Conservation (phyloP, 345 rosid species). For the Camelina hispida region DNA sequence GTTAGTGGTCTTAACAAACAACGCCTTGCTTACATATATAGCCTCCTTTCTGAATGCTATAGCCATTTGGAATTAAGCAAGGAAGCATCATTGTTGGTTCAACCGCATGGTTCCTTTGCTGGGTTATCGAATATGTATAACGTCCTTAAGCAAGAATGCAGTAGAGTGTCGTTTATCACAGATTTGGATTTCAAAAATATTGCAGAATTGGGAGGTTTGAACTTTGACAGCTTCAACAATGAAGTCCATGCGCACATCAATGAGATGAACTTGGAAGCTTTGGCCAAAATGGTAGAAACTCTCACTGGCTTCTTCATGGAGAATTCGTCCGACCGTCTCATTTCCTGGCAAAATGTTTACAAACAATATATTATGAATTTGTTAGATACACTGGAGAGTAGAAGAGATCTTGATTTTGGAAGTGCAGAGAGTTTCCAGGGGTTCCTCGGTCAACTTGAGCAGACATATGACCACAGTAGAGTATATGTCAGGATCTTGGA, state of each 20-base stretch:
- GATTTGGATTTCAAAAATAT: slow-evolving; percentile 85
- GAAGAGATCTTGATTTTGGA: slow-evolving; percentile 52
- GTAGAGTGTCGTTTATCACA: slow-evolving; percentile 73
- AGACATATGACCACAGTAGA: slow-evolving; percentile 60
- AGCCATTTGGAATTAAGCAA: slow-evolving; percentile 56
- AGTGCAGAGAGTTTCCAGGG: slow-evolving; percentile 75
- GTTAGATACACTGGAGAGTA: slow-evolving; percentile 58
- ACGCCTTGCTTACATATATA: slow-evolving; percentile 73
- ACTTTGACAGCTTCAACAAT: slow-evolving; percentile 58
- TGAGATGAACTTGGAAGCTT: slow-evolving; percentile 71
- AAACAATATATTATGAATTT: slow-evolving; percentile 59
- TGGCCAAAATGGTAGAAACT: slow-evolving; percentile 79
- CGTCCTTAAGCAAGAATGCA: slow-evolving; percentile 76
- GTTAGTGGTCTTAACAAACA: slow-evolving; percentile 82
- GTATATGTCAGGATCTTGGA: slow-evolving; percentile 63
- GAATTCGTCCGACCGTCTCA: slow-evolving; percentile 59
- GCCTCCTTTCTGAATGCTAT: slow-evolving; percentile 84
- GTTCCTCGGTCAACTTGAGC: slow-evolving; percentile 67
- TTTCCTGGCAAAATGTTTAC: slow-evolving; percentile 75
- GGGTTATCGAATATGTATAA: slow-evolving; percentile 57
- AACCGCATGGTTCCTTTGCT: slow-evolving; percentile 43
- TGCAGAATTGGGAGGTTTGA: slow-evolving; percentile 66
- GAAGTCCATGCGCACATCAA: slow-evolving; percentile 70
- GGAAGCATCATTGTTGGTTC: slow-evolving; percentile 47
- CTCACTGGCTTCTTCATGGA: slow-evolving; percentile 51